Percentiles rank a stretch among this genome's conserved stretches.
Conservation (phyloP, 345 rosid genomes). For the Aquilaria malaccensis region DNA sequence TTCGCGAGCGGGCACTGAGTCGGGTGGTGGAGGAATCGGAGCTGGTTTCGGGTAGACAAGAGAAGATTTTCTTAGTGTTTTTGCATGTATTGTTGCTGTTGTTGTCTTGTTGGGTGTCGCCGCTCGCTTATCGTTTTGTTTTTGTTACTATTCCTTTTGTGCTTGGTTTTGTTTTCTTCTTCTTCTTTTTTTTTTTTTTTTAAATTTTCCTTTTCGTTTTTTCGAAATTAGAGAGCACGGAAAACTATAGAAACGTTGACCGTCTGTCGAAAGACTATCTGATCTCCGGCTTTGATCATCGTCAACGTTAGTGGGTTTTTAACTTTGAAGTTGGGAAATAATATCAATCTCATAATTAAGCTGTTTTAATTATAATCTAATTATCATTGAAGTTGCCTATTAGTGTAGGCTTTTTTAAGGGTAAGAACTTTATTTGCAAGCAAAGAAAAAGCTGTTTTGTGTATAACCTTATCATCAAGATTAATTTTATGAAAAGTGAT, state of each 20-base stretch:
- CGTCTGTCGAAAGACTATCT: slow-evolving; percentile 20
- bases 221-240: slow-evolving; percentile 19
- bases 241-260: slow-evolving; percentile 29
- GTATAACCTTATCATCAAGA: too few species aligned
- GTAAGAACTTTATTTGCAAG: too few species aligned
- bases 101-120: slow-evolving; percentile 27
- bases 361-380: too few species aligned
- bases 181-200: neutral
- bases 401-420: too few species aligned
- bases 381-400: too few species aligned
- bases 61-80: neutral
- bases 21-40: too few species aligned
- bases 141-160: neutral
- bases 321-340: neutral
- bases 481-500: too few species aligned
- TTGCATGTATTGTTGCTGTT: slow-evolving; percentile 18
- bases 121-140: slow-evolving; percentile 11
- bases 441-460: too few species aligned
- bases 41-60: slow-evolving; percentile 15
- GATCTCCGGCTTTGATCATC: slow-evolving; percentile 6
- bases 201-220: neutral
- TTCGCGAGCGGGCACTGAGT: slow-evolving; percentile 28
- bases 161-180: neutral
- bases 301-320: slow-evolving; percentile 29
- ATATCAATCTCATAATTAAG: too few species aligned